Evolutionary conservation across 306 rosid species (phyloP), one percentile per base, ranked within the genome.

Genomic region (Pyrus pyrifolia): DNA sequence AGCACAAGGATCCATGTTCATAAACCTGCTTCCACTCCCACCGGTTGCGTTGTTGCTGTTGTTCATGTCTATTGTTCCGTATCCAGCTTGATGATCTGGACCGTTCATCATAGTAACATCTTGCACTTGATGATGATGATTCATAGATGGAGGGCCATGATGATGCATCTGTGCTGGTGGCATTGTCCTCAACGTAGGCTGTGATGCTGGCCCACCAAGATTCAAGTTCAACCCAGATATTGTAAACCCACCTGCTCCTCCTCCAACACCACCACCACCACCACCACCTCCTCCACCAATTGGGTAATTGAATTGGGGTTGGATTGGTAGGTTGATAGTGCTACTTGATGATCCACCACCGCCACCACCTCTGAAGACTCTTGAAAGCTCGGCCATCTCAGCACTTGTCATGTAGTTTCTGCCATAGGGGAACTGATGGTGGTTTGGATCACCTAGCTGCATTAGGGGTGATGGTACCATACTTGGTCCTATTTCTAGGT

Each of bases 1-100:
- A 89, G 89, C 79, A 87, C 96, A 93, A 31, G 85, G 86, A 7
- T 89, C 97, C 89, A 93, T 80, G 76, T 86, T 86, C 86, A 87
- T 67, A 58, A 66, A 90, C 74, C 96, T 84, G 78, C 82, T 88
- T 38, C 81, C 45, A 11, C 78, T 15, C 11, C 81, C 35, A 45
- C 81, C 35, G 57, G 79, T 86, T 63, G 81, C 78, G 52, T 13
- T 61, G 27, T 38, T 38, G 17, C 2, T 62, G 74, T 67, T 85
- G 72, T 70, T 84, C 85, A 87, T 84, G 76, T 92, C 92, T 21
- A 72, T 38, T 22, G 77, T 11, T 17, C 87, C 93, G 25, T 86
- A 93, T 23, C 86, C 91, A 60, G 22, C 52, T 29, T 66, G 74
- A 58, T 35, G 68, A 5, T 85, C 91, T 0, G 78, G 83, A 53